Evolutionary conservation across 106 monocot species (phyloP).

Genomic region (Allium sativum): DNA sequence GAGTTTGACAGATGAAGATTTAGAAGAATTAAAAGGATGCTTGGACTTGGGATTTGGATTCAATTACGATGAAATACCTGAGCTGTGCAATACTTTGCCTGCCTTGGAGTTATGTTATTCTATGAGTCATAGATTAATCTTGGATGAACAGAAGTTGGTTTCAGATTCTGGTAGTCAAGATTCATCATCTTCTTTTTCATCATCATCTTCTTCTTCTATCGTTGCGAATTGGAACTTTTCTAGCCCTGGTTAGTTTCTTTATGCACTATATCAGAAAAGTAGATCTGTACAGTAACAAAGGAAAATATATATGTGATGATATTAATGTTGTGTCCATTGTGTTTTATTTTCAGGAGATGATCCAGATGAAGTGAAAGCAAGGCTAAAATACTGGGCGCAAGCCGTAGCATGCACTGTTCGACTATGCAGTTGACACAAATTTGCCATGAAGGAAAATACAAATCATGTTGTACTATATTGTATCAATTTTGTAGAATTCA

Average conservation of each 20-base stretch:
- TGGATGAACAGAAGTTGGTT: constrained; percentile 22
- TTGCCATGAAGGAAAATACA: too few relatives aligned
- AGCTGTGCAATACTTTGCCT: constrained; percentile 42
- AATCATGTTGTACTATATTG: too few relatives aligned
- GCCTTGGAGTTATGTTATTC: constrained; percentile 54
- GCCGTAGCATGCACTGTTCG: constrained; percentile 23
- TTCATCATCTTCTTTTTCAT: background rate
- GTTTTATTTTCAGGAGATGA: constrained; percentile 13
- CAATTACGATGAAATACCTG: constrained; percentile 50
- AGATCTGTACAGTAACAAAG: background rate
- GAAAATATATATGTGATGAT: background rate
- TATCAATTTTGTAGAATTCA: too few relatives aligned
- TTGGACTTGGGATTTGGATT: constrained; percentile 51
- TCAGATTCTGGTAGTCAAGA: background rate
- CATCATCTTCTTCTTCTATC: background rate
- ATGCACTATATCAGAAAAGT: background rate
- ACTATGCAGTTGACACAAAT: constrained; percentile 17
- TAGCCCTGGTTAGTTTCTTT: constrained; percentile 28
- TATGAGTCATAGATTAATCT: constrained; percentile 31
- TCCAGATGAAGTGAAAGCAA: constrained; percentile 26
- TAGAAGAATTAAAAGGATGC: constrained; percentile 52
- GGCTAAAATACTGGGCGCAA: constrained; percentile 23
- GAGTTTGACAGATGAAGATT: constrained; percentile 45
- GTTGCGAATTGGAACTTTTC: constrained; percentile 46
- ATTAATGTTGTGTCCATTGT: background rate